Conservation (phyloP, 768 basidiomycete species). For the Thelephora ganbajun region DNA sequence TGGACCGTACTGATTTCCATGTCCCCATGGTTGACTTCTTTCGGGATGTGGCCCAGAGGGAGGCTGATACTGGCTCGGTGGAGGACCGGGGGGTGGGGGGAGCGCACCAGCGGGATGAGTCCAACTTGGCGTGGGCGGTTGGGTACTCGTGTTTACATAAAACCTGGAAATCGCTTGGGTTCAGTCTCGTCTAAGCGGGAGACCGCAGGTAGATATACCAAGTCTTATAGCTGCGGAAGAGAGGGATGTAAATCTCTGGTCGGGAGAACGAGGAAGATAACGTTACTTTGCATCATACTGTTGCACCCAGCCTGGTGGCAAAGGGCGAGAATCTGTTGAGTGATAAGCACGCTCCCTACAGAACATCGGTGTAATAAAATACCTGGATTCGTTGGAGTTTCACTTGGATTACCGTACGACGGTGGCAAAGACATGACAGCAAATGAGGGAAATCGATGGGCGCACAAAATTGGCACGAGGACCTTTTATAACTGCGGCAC, state of each 20-base stretch:
- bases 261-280: constrained; percentile 14
- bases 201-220: constrained; percentile 31
- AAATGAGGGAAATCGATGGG: no score
- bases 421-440: constrained; percentile 30
- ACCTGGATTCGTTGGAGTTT: constrained; percentile 10
- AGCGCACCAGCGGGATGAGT: constrained; percentile 50
- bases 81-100: constrained; percentile 19
- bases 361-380: neutral
- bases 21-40: no score
- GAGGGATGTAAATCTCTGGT: constrained; percentile 10
- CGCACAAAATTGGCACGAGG: no score
- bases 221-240: constrained; percentile 36
- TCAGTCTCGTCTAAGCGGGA: neutral
- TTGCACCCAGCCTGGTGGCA: constrained; percentile 55
- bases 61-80: constrained; percentile 24
- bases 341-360: constrained; percentile 15
- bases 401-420: constrained; percentile 17
- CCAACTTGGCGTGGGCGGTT: constrained; percentile 58
- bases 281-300: constrained; percentile 57
- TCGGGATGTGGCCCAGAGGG: no score
- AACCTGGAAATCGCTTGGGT: constrained; percentile 32
- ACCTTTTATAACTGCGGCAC: no score
- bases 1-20: no score
- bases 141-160: constrained; percentile 55
- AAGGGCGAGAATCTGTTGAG: constrained; percentile 33